A percentile compares a stretch with the other conserved stretches of the same genome.
Conservation (phyloP, 2,329 filamentous ascomycete species). For the Sporothrix variecibatus region DNA sequence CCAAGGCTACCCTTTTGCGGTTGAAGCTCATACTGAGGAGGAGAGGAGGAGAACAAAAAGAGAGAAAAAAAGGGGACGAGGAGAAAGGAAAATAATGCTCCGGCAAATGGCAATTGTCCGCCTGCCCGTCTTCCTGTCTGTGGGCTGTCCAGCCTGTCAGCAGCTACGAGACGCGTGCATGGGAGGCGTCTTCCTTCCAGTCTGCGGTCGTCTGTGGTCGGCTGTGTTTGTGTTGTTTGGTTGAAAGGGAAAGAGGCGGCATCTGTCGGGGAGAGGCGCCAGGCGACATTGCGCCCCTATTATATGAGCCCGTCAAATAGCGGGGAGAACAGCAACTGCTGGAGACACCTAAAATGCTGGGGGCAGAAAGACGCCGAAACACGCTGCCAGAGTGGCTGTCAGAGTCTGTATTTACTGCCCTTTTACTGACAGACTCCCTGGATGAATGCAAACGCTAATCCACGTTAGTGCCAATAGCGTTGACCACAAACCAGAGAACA, state of each 20-base stretch:
- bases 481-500: not conserved
- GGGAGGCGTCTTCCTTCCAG: not conserved
- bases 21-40: constrained; percentile 36
- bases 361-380: not conserved
- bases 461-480: not conserved
- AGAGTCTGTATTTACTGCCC: too few relatives aligned
- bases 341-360: too few relatives aligned
- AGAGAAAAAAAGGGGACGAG: not conserved
- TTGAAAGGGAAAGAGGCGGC: not conserved
- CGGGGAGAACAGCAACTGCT: too few relatives aligned
- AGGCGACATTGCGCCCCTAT: not conserved
- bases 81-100: not conserved
- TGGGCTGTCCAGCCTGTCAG: too few relatives aligned
- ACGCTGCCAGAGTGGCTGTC: too few relatives aligned
- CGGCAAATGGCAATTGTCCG: not conserved
- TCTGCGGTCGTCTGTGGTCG: not conserved
- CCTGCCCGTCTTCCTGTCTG: too few relatives aligned
- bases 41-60: not conserved
- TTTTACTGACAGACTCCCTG: too few relatives aligned
- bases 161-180: not conserved
- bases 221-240: not conserved
- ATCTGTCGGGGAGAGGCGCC: constrained; percentile 6
- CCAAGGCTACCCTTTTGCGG: constrained; percentile 36
- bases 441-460: not conserved
- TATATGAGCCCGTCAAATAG: not conserved